Conservation (phyloP, 2,329 filamentous ascomycete species). For the Botryotinia convoluta region DNA sequence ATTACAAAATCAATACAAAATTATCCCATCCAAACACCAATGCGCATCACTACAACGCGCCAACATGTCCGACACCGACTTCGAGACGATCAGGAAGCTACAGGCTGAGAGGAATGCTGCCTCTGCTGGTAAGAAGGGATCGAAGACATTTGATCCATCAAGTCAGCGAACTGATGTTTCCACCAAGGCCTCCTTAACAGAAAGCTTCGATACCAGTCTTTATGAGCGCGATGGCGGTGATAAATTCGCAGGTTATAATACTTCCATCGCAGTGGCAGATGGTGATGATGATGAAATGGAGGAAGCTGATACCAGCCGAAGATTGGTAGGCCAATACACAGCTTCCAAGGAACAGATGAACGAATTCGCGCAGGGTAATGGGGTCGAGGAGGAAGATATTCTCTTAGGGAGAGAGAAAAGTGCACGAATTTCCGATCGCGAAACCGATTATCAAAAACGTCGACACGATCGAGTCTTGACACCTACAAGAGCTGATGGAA, state of each 20-base stretch:
- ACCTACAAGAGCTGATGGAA: slow-evolving; percentile 78
- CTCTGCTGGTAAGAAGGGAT: slow-evolving; percentile 75
- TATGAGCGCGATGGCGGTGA: slow-evolving; percentile 77
- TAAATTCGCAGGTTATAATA: slow-evolving; percentile 86
- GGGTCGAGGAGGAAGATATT: slow-evolving; percentile 89
- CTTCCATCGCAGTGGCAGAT: slow-evolving; percentile 77
- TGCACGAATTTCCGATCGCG: slow-evolving; percentile 85
- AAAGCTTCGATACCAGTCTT: slow-evolving; percentile 81
- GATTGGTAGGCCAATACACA: slow-evolving; percentile 92
- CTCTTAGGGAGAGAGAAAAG: slow-evolving; percentile 83
- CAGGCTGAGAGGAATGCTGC: slow-evolving; percentile 90
- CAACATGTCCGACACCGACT: slow-evolving; percentile 72
- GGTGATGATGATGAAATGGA: slow-evolving; percentile 77
- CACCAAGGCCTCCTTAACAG: slow-evolving; percentile 87
- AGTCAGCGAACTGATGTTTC: slow-evolving; percentile 79
- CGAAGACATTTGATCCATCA: slow-evolving; percentile 73
- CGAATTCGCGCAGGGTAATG: slow-evolving; percentile 82
- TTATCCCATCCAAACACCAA: slow-evolving; percentile 16
- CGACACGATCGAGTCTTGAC: slow-evolving; percentile 85
- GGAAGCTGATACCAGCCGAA: slow-evolving; percentile 68
- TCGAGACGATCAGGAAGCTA: slow-evolving; percentile 81
- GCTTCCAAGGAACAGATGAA: slow-evolving; percentile 89
- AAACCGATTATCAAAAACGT: slow-evolving; percentile 97
- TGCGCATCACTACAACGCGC: slow-evolving; percentile 17
- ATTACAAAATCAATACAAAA: slow-evolving; percentile 18